A percentile compares a stretch with the other conserved stretches of the same genome.
Conservation (phyloP, 2,329 filamentous ascomycete species). For the Sarocladiaceae sp. region DNA sequence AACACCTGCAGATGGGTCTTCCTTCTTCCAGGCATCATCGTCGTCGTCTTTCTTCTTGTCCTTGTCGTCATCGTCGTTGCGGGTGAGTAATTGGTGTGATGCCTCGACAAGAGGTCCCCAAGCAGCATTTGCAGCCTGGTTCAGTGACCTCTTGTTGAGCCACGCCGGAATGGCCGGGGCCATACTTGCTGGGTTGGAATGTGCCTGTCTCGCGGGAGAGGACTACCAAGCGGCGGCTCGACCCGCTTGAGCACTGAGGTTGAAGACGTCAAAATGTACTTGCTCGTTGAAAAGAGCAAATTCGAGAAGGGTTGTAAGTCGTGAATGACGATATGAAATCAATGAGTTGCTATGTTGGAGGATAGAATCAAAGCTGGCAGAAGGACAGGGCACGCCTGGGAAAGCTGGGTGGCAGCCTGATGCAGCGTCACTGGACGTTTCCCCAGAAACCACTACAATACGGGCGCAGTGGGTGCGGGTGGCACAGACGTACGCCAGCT, state of each 20-base stretch:
- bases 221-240: conserved; percentile 4
- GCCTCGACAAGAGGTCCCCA: conserved; percentile 39
- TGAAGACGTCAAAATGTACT: not conserved
- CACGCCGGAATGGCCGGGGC: conserved; percentile 3
- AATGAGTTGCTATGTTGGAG: not conserved
- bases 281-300: too few species aligned
- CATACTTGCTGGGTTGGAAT: conserved; percentile 7
- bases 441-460: conserved; percentile 3
- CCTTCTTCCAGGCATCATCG: conserved; percentile 17
- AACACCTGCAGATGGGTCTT: conserved; percentile 41
- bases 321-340: not conserved
- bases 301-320: too few species aligned
- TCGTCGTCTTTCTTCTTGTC: conserved; percentile 18
- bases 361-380: not conserved
- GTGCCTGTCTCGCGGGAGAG: conserved; percentile 8
- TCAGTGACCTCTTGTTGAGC: conserved; percentile 4
- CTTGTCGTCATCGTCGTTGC: conserved; percentile 28
- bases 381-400: not conserved
- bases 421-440: not conserved
- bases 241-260: conserved; percentile 1
- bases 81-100: conserved; percentile 32
- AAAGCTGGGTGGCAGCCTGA: not conserved
- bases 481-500: not conserved
- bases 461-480: too few species aligned
- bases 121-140: conserved; percentile 22